phyloP scores from a whole-genome alignment of 2,329 filamentous ascomycete species.

The Stachybotrys chartarum region DNA sequence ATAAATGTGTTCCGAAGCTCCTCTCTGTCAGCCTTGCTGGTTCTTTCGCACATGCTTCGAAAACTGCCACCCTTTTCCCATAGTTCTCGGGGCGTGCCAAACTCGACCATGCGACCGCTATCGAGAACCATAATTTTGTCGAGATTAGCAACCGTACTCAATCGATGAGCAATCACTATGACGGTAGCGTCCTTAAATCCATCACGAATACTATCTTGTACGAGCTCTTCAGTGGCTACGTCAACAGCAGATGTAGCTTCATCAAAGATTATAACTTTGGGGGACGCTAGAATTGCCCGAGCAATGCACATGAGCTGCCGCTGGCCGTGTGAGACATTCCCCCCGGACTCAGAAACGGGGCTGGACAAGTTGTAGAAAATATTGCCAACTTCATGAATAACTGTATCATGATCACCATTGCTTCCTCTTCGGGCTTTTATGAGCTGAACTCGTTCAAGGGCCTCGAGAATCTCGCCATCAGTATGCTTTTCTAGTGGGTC shows the following conservation, averaged over 20 bases:
- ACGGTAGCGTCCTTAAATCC: constrained; percentile 55
- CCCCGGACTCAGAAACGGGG: constrained; percentile 53
- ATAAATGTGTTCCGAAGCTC: not conserved
- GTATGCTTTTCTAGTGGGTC: constrained; percentile 62
- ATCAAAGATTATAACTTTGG: constrained; percentile 62
- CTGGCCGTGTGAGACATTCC: constrained; percentile 28
- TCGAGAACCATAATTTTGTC: constrained; percentile 58
- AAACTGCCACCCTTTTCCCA: constrained; percentile 29
- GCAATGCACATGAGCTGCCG: constrained; percentile 55
- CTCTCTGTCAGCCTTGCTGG: not conserved
- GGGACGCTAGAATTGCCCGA: constrained; percentile 53
- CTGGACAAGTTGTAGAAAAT: constrained; percentile 48
- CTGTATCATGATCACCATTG: not conserved
- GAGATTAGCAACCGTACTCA: constrained; percentile 61
- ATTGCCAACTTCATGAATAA: constrained; percentile 26
- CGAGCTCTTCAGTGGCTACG: constrained; percentile 58
- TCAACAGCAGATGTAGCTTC: constrained; percentile 64
- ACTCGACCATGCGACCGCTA: constrained; percentile 49
- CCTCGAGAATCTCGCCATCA: constrained; percentile 42
- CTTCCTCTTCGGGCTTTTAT: not conserved
- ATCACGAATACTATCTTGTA: constrained; percentile 56
- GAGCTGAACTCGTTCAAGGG: not conserved
- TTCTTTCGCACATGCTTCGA: not conserved
- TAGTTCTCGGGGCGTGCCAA: constrained; percentile 49
- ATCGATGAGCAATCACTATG: constrained; percentile 58